Base-by-base conservation (phyloP, 768 basidiomycete genomes). In the Imleria badia region DNA sequence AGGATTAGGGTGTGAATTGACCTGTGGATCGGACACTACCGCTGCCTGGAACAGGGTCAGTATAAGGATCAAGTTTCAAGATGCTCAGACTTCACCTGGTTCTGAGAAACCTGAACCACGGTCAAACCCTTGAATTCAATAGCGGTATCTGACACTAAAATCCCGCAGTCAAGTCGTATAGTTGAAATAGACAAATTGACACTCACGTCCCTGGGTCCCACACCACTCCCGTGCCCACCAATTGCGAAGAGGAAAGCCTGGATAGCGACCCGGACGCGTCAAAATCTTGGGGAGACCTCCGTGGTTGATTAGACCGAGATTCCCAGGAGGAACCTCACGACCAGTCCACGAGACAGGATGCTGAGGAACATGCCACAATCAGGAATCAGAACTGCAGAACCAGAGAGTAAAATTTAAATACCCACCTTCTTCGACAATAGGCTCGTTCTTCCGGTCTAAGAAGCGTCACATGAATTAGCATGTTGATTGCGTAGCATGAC, bases 21-120 rank as follows among this genome's bases (percentile, higher is more conserved):
- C 79, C 62, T 83, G 77, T 43, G 87, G 89, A 63, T 91, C 88
- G 0, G 87, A 90, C 40, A 90, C 76, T 30, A 90, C 86, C 0
- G 89, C 89, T 3, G 87, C 76, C 72, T 76, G 12, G 5, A 31
- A 26, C 15, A 17, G 30, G 1, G 33, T 58, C 17, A 40, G 29
- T 36, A 29, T 22, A 5, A 59, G 31, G 39, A 11, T 40, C 33
- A 23, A 46, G 13, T 36, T 42, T 41, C 9, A 8, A 13, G 39
- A 54, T 49, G 29, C 0, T 3, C 12, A 14, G 22, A 48, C 54
- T 56, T 50, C 44, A 72, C 87, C 64, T 86, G 84, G 64, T 93
- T 93, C 75, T 92, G 91, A 1, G 88, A 88, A 20, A 92, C 91
- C 64, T 93, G 91, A 1, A 93, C 89, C n/a, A 89, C 78, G 0